phyloP scores from a whole-genome alignment of 2,329 filamentous ascomycete species.

The Aspergillus tamarii region DNA sequence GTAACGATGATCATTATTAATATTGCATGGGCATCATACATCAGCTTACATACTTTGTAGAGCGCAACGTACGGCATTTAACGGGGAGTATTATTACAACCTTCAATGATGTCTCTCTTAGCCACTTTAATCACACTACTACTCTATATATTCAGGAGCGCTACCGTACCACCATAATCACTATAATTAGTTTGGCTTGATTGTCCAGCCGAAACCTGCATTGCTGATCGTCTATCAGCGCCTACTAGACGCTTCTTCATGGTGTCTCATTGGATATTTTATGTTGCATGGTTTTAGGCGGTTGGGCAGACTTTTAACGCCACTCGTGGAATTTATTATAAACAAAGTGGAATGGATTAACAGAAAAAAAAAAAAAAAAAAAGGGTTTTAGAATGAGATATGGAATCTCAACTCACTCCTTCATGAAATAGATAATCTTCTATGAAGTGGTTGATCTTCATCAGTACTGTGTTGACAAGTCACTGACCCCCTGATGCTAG shows the following conservation, averaged over 20 bases:
- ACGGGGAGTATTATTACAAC: neutral
- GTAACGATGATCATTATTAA: neutral
- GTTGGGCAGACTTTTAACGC: neutral
- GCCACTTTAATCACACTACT: neutral
- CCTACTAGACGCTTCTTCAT: neutral
- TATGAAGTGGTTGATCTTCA: neutral
- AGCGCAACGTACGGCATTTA: neutral
- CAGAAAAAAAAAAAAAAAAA: too few species aligned
- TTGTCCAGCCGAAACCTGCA: neutral
- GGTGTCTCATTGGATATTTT: neutral
- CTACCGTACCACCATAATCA: neutral
- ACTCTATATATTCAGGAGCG: neutral
- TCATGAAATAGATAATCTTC: neutral
- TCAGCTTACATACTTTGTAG: neutral
- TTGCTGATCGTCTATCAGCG: neutral
- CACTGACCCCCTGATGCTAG: neutral
- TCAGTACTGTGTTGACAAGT: neutral
- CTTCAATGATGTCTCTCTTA: too few species aligned
- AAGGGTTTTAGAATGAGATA: too few species aligned
- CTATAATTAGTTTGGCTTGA: neutral
- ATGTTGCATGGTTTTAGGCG: neutral
- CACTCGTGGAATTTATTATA: neutral
- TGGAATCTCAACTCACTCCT: too few species aligned
- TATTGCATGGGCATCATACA: neutral
- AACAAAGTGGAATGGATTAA: too few species aligned